Evolutionary conservation across 2,329 filamentous ascomycete species (phyloP), one percentile per base, ranked within the genome.

Genomic region (Fusarium papillatum): DNA sequence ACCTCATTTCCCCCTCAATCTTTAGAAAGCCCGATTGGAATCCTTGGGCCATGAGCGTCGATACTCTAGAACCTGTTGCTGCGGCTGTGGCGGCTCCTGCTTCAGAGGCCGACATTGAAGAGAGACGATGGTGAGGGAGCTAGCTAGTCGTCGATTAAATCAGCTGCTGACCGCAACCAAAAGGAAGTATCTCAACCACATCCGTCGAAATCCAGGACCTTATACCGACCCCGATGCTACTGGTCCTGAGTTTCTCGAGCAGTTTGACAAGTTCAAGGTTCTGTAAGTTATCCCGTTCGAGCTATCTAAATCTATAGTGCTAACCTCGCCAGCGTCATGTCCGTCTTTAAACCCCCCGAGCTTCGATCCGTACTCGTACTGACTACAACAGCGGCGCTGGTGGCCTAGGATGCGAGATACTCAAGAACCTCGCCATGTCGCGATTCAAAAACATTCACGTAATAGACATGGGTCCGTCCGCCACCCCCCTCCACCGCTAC

Each of bases 381-480:
- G 62, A 80, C 72, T 55, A 13, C 9, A 48, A 80, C 17, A 98
- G 96, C 78, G 97, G 97, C 69, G 97, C 97, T 70, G 97, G 97
- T 73, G 97, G 97, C 14, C 86, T 99, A 71, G 97, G 97, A 76
- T 99, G 97, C 80, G 97, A 99, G 83, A 98, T 99, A 55, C 88
- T 99, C 64, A 99, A 99, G 87, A 95, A 99, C 81, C 90, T 99
- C 39, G 97, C 97, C 50, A 90, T 99, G 64, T 98, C 96, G 3
- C 95, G 96, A 34, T 99, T 99, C 87, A 97, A 94, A 84, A 92
- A 98, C 81, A 98, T 99, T 78, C 95, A 99, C 87, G 97, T 99
- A 70, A 98, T 99, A 80, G 97, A 99, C 86, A 99, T 99, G 97
- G 95, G 94, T 94, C 85, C 70, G 88, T 82, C n/a, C 19, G 38